Evolutionary conservation across 805 yeast genomes (phyloP).

Genomic region (Candida oleophila): DNA sequence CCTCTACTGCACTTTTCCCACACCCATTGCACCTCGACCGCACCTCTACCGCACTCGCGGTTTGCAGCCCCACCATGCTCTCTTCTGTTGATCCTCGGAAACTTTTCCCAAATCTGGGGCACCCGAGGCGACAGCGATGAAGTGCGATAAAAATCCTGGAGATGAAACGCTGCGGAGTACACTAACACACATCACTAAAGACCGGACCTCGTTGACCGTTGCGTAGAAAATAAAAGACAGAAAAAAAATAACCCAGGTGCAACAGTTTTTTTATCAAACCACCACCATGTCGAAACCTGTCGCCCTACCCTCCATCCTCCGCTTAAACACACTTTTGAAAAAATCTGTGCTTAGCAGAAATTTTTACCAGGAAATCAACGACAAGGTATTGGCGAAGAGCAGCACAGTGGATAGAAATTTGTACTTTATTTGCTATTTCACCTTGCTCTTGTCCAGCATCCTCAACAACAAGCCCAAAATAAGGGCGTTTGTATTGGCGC

Average conservation of each 20-base stretch:
- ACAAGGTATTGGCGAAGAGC: conserved; percentile 33
- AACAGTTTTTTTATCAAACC: too few species aligned
- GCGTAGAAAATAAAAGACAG: too few species aligned
- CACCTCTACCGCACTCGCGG: too few species aligned
- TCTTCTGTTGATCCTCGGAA: neutral
- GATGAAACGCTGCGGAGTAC: too few species aligned
- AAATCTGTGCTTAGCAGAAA: conserved; percentile 36
- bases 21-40: too few species aligned
- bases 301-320: conserved; percentile 24
- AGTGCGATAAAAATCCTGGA: neutral
- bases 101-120: neutral
- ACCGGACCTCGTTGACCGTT: too few species aligned
- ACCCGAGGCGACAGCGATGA: neutral
- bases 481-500: conserved; percentile 24
- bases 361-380: conserved; percentile 41
- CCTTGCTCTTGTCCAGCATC: conserved; percentile 34
- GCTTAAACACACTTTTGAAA: conserved; percentile 25
- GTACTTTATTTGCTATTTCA: conserved; percentile 44
- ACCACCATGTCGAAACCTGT: conserved; percentile 6
- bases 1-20: neutral
- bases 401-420: conserved; percentile 38
- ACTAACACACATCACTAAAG: neutral
- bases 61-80: too few species aligned
- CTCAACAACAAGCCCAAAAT: conserved; percentile 38
- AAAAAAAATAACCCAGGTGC: too few species aligned